These are phyloP conservation scores for Pochonia chlamydosporia DNA, from an alignment of 2,329 filamentous ascomycete genomes.

Conservation along the genomic window DNA sequence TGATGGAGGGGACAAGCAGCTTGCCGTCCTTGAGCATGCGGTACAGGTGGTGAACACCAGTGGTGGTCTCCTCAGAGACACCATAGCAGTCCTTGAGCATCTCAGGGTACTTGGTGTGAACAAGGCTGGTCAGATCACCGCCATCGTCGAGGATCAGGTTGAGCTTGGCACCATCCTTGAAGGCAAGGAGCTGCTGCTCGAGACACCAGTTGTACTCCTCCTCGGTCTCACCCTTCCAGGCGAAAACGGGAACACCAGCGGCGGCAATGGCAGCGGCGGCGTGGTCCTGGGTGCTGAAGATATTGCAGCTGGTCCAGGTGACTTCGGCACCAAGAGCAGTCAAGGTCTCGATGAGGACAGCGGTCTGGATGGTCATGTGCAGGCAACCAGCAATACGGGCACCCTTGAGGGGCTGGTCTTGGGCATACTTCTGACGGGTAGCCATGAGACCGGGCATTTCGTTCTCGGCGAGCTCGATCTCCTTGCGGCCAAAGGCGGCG, in stretches of 20 bases:
- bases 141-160: constrained; percentile 99
- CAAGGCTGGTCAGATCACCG: constrained; percentile 91
- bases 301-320: constrained; percentile 99
- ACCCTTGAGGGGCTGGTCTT: constrained; percentile 88
- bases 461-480: constrained; percentile 96
- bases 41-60: constrained; percentile 99
- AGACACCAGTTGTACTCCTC: constrained; percentile 99
- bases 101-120: constrained; percentile 98
- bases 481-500: constrained; percentile 96
- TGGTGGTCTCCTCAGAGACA: constrained; percentile 99
- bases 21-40: constrained; percentile 87
- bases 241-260: constrained; percentile 78
- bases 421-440: constrained; percentile 85
- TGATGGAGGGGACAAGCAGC: constrained; percentile 92
- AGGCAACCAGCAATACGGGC: constrained; percentile 96
- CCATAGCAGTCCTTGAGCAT: constrained; percentile 97
- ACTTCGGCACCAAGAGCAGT: constrained; percentile 92
- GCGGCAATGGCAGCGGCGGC: constrained; percentile 96
- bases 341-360: constrained; percentile 98
- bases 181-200: constrained; percentile 94
- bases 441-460: constrained; percentile 98
- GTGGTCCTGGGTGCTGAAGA: constrained; percentile 99
- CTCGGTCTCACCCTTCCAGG: constrained; percentile 88
- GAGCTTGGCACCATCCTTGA: constrained; percentile 93
- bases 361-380: constrained; percentile 99